Evolutionary conservation across 1,284 basidiomycete species (phyloP), one percentile per base, ranked within the genome.

Genomic region (Rugosomyces carneus): DNA sequence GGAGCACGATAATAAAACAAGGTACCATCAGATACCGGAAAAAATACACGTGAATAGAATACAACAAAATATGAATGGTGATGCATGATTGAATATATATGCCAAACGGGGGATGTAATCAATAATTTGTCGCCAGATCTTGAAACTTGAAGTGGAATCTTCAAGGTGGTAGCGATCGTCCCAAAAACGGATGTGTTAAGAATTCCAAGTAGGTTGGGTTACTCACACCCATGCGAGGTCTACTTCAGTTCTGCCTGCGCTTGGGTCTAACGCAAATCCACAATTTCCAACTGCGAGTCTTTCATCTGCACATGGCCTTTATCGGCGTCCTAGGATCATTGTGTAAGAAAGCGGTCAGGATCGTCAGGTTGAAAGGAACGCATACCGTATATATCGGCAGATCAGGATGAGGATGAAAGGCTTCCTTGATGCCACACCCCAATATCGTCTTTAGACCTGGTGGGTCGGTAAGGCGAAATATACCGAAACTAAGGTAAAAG

Each of bases 381-480:
- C 66, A 24, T 53, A 88, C 87, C n/a, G 88, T 89, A 60, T 91
- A 90, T 59, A 90, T 87, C 9, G 86, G 84, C 36, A 80, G 58
- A 57, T 84, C 81, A 15, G 84, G 76, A 65, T 93, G 91, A 0
- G 87, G 88, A 61, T 93, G 90, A 62, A 93, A 93, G 0, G 84
- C 78, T 49, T 83, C 84, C 56, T 79, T 84, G 29, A 71, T 76
- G 2, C 64, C 72, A 60, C 91, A 93, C 1, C 68, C 62, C 21
- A 87, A 60, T 19, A 93, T 81, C 0, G 78, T 78, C 50, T 82
- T 68, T 27, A 94, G 62, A 5, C 91, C 92, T 1, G 79, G 82
- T 1, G 92, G 91, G 57, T 92, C 85, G 0, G 89, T 93, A 3
- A 93, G 67, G 10, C 89, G 82, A 66, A 93, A 93, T 42, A 93